Evolutionary conservation across 129 eudicot genomes (phyloP).

Genomic region (Arctium minus): DNA sequence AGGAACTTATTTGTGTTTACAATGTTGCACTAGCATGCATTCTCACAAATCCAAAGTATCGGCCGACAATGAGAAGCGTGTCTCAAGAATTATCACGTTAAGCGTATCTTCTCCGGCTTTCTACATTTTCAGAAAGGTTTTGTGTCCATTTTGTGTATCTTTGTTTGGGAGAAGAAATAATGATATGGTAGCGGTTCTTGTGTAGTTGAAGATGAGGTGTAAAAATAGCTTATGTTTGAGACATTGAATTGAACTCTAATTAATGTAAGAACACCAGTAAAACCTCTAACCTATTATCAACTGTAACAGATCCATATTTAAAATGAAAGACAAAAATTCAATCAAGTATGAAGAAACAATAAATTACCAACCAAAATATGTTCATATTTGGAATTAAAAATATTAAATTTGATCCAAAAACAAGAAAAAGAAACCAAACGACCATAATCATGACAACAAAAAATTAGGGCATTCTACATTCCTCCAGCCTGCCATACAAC

Average conservation of each 20-base stretch:
- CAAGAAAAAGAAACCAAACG: not conserved
- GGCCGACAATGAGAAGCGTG: slow-evolving; percentile 23
- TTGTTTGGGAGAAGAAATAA: not conserved
- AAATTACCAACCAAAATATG: too few relatives aligned
- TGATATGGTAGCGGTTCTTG: not conserved
- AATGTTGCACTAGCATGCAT: slow-evolving; percentile 11
- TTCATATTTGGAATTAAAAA: too few relatives aligned
- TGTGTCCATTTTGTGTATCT: not conserved
- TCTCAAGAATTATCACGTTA: not conserved
- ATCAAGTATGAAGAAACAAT: too few relatives aligned
- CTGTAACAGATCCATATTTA: too few relatives aligned
- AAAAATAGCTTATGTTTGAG: not conserved
- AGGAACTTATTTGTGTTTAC: slow-evolving; percentile 3
- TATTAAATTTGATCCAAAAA: too few relatives aligned
- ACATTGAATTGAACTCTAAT: not conserved
- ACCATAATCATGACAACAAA: not conserved
- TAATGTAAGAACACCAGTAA: not conserved
- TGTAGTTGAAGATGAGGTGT: not conserved
- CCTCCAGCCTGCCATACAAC: not conserved
- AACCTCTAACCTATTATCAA: too few relatives aligned
- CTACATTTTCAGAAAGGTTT: too few relatives aligned
- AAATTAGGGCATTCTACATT: not conserved
- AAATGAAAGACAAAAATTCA: too few relatives aligned
- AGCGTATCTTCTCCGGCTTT: not conserved
- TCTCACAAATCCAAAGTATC: slow-evolving; percentile 4